Evolutionary conservation across 2,329 filamentous ascomycete species (phyloP).

Genomic region (Aspergillus quadricinctus): DNA sequence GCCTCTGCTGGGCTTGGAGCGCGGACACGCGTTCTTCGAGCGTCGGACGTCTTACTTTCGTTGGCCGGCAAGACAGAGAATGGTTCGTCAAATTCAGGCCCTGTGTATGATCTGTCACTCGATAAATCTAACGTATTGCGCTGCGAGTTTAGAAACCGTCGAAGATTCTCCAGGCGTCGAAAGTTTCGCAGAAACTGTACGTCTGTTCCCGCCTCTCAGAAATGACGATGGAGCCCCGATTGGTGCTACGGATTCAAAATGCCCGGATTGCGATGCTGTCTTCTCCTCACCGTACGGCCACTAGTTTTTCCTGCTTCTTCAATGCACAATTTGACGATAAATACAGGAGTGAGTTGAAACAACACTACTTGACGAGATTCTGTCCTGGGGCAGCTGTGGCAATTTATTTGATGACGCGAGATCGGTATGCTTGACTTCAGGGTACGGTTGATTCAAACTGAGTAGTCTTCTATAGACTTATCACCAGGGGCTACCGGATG

Average conservation of each 20-base stretch:
- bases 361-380: conserved; percentile 26
- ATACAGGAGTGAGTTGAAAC: conserved; percentile 21
- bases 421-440: conserved; percentile 19
- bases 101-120: conserved; percentile 2
- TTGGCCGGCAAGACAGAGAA: conserved; percentile 15
- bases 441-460: background rate
- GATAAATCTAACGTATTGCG: conserved; percentile 1
- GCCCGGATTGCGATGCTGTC: conserved; percentile 27
- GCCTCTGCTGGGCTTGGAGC: conserved; percentile 11
- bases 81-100: conserved; percentile 11
- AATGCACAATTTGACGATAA: conserved; percentile 1
- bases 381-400: conserved; percentile 26
- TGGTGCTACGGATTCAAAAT: conserved; percentile 19
- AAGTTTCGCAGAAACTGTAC: conserved; percentile 24
- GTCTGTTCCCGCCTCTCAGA: conserved; percentile 23
- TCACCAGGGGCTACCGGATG: conserved; percentile 29
- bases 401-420: conserved; percentile 28
- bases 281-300: conserved; percentile 25
- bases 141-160: conserved; percentile 3
- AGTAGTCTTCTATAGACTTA: conserved; percentile 15
- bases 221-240: conserved; percentile 20
- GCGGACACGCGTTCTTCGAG: conserved; percentile 17
- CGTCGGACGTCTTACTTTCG: conserved; percentile 20
- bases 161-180: conserved; percentile 16
- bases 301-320: background rate